phyloP scores from a whole-genome alignment of 1,284 basidiomycete species.

The Microbotryomycetes sp. region DNA sequence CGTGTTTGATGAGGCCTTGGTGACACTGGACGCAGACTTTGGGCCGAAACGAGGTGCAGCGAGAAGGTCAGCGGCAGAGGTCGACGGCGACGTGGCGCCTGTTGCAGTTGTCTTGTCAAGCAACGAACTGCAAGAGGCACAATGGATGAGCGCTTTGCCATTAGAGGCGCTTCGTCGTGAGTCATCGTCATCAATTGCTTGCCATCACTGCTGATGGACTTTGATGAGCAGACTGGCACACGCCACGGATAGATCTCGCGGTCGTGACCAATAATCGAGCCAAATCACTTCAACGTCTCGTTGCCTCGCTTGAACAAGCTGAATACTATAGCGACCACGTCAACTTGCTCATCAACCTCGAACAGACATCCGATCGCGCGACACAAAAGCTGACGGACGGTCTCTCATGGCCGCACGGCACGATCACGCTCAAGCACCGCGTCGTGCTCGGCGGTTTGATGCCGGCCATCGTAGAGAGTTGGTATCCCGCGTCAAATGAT shows the following conservation, averaged over 20 bases:
- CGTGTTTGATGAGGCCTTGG: constrained; percentile 26
- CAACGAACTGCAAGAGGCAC: constrained; percentile 19
- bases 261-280: constrained; percentile 70
- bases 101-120: constrained; percentile 21
- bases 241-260: constrained; percentile 57
- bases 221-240: constrained; percentile 56
- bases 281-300: constrained; percentile 57
- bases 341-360: constrained; percentile 59
- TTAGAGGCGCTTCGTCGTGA: constrained; percentile 32
- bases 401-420: constrained; percentile 54
- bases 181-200: constrained; percentile 5
- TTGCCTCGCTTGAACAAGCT: constrained; percentile 54
- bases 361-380: constrained; percentile 59
- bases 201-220: neutral
- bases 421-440: constrained; percentile 52
- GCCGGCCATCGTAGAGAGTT: constrained; percentile 71
- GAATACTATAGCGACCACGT: constrained; percentile 61
- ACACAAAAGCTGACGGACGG: constrained; percentile 52
- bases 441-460: constrained; percentile 66
- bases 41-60: constrained; percentile 11
- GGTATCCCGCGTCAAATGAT: constrained; percentile 66
- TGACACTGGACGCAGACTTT: constrained; percentile 19
- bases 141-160: constrained; percentile 32
- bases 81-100: constrained; percentile 4
- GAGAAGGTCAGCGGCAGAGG: constrained; percentile 8